These are phyloP conservation scores for Cryptococcus sp. DNA, from an alignment of 1,284 basidiomycete genomes.

Conservation along the genomic window DNA sequence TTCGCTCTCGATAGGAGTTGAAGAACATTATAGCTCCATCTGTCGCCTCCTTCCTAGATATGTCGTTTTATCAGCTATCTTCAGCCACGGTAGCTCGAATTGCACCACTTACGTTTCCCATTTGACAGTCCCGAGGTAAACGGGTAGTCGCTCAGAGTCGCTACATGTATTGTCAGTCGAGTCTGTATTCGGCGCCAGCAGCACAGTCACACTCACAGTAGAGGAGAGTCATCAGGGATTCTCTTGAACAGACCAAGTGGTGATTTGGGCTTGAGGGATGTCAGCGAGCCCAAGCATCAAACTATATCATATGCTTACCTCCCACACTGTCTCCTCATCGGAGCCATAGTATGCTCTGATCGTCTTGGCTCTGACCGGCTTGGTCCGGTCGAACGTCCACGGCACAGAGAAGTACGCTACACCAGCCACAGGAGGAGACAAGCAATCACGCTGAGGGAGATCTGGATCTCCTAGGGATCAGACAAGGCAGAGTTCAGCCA, in stretches of 20 bases:
- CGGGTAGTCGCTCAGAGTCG: too few species aligned
- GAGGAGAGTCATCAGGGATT: conserved; percentile 11
- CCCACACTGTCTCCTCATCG: conserved; percentile 5
- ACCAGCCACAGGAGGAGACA: conserved; percentile 14
- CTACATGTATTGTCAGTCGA: too few species aligned
- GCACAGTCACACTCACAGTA: conserved; percentile 3
- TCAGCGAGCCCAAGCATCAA: neutral
- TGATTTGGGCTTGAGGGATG: neutral
- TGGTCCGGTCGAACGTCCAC: conserved; percentile 20
- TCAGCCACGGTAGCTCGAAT: neutral
- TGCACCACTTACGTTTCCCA: too few species aligned
- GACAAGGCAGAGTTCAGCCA: too few species aligned
- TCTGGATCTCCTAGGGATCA: neutral
- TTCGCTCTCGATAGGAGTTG: conserved; percentile 17
- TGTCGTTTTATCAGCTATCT: neutral
- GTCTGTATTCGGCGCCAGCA: too few species aligned
- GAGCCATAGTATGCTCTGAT: conserved; percentile 22
- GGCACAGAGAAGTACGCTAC: conserved; percentile 23
- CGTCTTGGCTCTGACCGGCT: conserved; percentile 18
- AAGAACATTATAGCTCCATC: conserved; percentile 23
- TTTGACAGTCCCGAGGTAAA: too few species aligned
- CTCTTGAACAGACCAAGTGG: conserved; percentile 11
- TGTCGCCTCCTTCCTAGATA: conserved; percentile 16
- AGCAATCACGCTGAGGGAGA: neutral
- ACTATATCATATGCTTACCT: conserved; percentile 1